Percentiles rank a stretch among this genome's conserved stretches.
Evolutionary conservation across 352 stramenopile genomes (phyloP).

Genomic region (Globisporangium megalacanthum): DNA sequence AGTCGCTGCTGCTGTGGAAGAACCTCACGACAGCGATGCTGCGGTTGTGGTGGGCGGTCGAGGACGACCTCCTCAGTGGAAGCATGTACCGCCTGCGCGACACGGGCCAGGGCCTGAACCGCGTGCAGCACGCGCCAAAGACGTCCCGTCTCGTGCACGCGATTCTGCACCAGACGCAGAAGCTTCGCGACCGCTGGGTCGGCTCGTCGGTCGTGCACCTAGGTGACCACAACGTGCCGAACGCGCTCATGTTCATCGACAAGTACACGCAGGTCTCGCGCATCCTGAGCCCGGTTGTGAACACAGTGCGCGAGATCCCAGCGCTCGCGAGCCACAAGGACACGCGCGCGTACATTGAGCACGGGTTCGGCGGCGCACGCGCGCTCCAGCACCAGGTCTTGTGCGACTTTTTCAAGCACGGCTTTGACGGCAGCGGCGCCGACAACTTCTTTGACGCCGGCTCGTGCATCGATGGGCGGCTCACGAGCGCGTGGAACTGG

Average conservation of each 20-base stretch:
- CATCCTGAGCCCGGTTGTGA: conserved; percentile 85
- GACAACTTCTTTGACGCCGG: conserved; percentile 96
- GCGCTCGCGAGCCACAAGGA: conserved; percentile 34
- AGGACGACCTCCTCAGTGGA: conserved; percentile 90
- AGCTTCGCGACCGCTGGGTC: conserved; percentile 82
- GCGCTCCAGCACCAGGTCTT: conserved; percentile 90
- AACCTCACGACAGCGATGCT: conserved; percentile 97
- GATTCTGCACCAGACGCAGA: conserved; percentile 84
- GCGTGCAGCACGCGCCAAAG: conserved; percentile 90
- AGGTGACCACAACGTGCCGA: conserved; percentile 97
- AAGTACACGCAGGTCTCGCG: conserved; percentile 96
- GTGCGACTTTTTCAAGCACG: conserved; percentile 94
- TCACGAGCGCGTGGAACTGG: conserved; percentile 98
- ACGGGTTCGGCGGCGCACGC: conserved; percentile 81
- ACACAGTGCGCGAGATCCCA: conserved; percentile 76
- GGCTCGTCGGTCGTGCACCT: conserved; percentile 95
- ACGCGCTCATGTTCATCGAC: conserved; percentile 98
- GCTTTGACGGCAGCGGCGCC: conserved; percentile 93
- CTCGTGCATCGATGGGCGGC: conserved; percentile 94
- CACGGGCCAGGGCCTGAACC: conserved; percentile 94
- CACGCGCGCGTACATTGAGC: conserved; percentile 58
- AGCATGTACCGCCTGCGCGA: conserved; percentile 87
- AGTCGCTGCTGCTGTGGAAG: conserved; percentile 95
- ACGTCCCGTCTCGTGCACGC: conserved; percentile 95
- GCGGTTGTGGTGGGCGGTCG: conserved; percentile 93